These are phyloP conservation scores for Mikania micrantha DNA, from an alignment of 129 eudicot genomes.

Conservation along the genomic window DNA sequence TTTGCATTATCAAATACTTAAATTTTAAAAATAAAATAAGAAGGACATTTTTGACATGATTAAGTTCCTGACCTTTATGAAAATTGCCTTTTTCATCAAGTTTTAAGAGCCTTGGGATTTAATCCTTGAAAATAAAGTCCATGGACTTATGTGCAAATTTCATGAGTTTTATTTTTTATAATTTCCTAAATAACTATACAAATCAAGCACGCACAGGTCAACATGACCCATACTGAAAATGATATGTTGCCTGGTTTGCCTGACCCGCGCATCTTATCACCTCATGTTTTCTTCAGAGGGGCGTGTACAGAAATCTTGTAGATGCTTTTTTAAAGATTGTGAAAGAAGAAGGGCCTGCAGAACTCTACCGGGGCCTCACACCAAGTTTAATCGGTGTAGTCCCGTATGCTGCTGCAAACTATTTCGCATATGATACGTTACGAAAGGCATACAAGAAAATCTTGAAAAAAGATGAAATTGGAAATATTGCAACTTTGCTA, in stretches of 20 bases:
- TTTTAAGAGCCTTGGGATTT: not conserved
- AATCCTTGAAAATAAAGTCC: not conserved
- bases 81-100: not conserved
- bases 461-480: slow-evolving; percentile 53
- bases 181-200: not conserved
- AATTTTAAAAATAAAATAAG: not conserved
- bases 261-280: not conserved
- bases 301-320: slow-evolving; percentile 58
- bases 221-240: not conserved
- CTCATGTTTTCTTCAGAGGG: slow-evolving; percentile 42
- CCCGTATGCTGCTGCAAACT: slow-evolving; percentile 86
- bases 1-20: not conserved
- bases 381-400: slow-evolving; percentile 81
- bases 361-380: slow-evolving; percentile 80
- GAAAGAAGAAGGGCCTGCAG: slow-evolving; percentile 74
- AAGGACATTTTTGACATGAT: not conserved
- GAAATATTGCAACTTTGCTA: slow-evolving; percentile 66
- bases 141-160: not conserved
- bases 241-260: not conserved
- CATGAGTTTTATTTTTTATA: not conserved
- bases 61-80: not conserved
- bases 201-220: not conserved
- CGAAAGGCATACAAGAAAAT: slow-evolving; percentile 62
- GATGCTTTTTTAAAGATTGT: slow-evolving; percentile 75
- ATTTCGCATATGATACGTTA: slow-evolving; percentile 73